Evolutionary conservation across 768 basidiomycete species (phyloP).

Genomic region (Phylloporus sp.): DNA sequence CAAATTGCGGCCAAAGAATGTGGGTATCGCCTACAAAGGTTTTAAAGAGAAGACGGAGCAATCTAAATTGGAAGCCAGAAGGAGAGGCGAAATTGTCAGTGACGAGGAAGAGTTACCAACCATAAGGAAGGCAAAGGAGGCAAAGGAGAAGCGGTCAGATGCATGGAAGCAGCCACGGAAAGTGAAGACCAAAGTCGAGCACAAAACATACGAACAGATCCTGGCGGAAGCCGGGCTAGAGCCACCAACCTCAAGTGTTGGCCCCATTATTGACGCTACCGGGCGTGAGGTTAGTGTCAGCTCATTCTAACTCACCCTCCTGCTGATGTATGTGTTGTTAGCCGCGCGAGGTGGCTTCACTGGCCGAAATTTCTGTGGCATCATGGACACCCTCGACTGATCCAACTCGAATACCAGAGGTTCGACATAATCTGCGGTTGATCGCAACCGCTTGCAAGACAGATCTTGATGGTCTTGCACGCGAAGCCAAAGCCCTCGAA

Average conservation of each 20-base stretch:
- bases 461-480: slow-evolving; percentile 84
- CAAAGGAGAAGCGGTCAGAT: slow-evolving; percentile 64
- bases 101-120: slow-evolving; percentile 55
- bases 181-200: slow-evolving; percentile 79
- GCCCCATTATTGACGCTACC: slow-evolving; percentile 91
- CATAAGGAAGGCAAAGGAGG: slow-evolving; percentile 42
- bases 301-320: not conserved
- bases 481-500: slow-evolving; percentile 81
- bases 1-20: slow-evolving; percentile 78
- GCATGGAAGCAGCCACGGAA: slow-evolving; percentile 87
- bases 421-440: slow-evolving; percentile 92
- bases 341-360: slow-evolving; percentile 84
- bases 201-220: slow-evolving; percentile 97
- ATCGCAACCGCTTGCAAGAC: slow-evolving; percentile 79
- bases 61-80: slow-evolving; percentile 72
- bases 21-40: slow-evolving; percentile 84
- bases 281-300: slow-evolving; percentile 73
- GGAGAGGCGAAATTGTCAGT: slow-evolving; percentile 69
- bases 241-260: slow-evolving; percentile 51
- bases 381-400: slow-evolving; percentile 89
- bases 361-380: slow-evolving; percentile 71
- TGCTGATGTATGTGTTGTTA: slow-evolving; percentile 29
- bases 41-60: slow-evolving; percentile 89
- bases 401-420: slow-evolving; percentile 86
- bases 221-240: slow-evolving; percentile 80